Base-by-base conservation (phyloP, 257 asterid species). In the Solanum microdontum region DNA sequence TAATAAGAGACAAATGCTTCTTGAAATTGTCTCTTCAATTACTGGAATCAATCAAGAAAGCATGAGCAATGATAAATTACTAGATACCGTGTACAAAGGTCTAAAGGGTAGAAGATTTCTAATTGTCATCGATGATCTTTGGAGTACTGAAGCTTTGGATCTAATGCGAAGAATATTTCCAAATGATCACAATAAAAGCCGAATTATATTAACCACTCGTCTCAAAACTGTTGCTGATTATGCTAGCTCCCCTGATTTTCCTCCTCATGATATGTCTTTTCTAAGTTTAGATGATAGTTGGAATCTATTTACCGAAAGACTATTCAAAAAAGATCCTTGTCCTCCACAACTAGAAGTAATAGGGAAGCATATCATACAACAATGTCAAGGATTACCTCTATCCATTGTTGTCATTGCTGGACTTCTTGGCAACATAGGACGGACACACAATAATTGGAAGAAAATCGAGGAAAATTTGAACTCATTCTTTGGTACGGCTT, bases 81-180 rank as follows among this genome's bases (percentile, higher is more conserved):
- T 43, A 4, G 73, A 58, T 9, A 62, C 11, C 2, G 55, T 84
- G 75, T 36, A 62, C 32, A 36, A 7, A 84, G 77, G 87, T 72
- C 4, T 86, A 8, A 89, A 82, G 36, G 28, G 84, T 23, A 69
- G 19, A 32, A 86, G 89, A 37, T 86, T 80, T 43, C 79, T 89
- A 10, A 32, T 89, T 39, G 87, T 89, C 15, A 13, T 89, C 17
- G 90, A 89, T 86, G 90, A 89, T 64, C 23, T 89, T 24, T 86
- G 89, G 89, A 55, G 66, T 55, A 45, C 15, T 9, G 62, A 34
- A 24, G 82, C 87, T 17, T 89, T 82, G 90, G 6, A n/a, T 32
- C 83, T 30, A 3, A 51, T 88, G 48, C 17, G 33, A 40, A 68
- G 28, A 19, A 26, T 73, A 8, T 86, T 86, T 55, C 87, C 88